phyloP scores from a whole-genome alignment of 768 basidiomycete genomes.

The Rhodosporidiobolus sp. region DNA sequence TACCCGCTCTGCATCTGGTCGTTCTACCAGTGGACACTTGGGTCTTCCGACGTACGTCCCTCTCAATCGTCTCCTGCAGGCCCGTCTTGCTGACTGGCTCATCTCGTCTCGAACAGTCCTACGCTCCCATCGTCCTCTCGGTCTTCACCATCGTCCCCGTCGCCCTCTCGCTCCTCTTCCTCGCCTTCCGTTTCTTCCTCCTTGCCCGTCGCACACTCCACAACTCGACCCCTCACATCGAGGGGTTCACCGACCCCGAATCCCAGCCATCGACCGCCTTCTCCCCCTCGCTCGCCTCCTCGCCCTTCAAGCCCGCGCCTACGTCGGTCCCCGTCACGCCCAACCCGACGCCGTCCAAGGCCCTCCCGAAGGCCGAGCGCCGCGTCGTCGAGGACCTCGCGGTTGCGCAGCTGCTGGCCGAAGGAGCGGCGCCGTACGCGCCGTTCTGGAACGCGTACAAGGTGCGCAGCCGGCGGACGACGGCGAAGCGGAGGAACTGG shows the following conservation, averaged over 20 bases:
- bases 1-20: constrained; percentile 72
- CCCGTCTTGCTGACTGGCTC: not conserved
- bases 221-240: constrained; percentile 49
- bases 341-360: constrained; percentile 36
- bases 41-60: constrained; percentile 15
- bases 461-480: constrained; percentile 7
- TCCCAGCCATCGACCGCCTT: constrained; percentile 45
- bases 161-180: constrained; percentile 55
- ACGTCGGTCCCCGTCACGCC: not conserved
- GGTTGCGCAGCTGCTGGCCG: constrained; percentile 55
- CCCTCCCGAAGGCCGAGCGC: constrained; percentile 57
- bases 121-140: constrained; percentile 76
- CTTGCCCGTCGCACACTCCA: constrained; percentile 56
- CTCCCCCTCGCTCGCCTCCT: not conserved
- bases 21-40: constrained; percentile 79
- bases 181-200: constrained; percentile 57
- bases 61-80: fast-evolving
- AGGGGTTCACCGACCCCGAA: constrained; percentile 37
- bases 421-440: constrained; percentile 61
- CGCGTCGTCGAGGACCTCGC: constrained; percentile 54
- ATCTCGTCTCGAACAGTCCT: constrained; percentile 63
- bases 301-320: not conserved
- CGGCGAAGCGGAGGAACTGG: constrained; percentile 16
- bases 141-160: constrained; percentile 58
- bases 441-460: constrained; percentile 39